Evolutionary conservation across 257 asterid genomes (phyloP), one percentile per base, ranked within the genome.

Genomic region (Fraxinus cuspidata): DNA sequence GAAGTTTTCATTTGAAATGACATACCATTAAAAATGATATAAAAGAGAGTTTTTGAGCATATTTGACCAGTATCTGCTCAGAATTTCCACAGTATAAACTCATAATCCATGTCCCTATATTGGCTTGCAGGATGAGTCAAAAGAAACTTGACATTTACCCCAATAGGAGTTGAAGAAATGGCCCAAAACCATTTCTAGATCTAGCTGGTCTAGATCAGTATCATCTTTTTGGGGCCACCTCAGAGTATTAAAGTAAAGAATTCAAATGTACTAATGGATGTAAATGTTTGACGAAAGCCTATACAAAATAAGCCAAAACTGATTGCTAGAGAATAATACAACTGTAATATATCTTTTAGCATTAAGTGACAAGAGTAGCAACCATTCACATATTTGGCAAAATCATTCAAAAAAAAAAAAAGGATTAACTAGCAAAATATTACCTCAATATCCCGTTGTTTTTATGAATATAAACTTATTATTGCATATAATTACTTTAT

Each of bases 331-430:
- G 29, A 31, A 56, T 19, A 56, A 74, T 18, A 32, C 32, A 7
- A 29, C 7, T 9, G 25, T 5, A 1, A 2, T 10, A n/a, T n/a
- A 21, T n/a, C 77, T 53, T 21, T 29, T 53, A 15, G 10, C 10
- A 8, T 58, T 56, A 74, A 56, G 69, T n/a, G 31, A 80, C 37
- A 31, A 35, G 13, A 73, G 83, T 47, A 53, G 44, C n/a, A 53
- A 44, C n/a, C 28, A 64, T 65, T 27, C 31, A 63, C 60, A 29
- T 42, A 23, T 7, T 4, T 53, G n/a, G 29, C 42, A 35, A 60
- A 11, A 60, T 63, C 67, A 21, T 25, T 58, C 12, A 74, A 13
- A 58, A 58, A 1, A 12, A 3, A 42, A 27, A 72, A 7, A 21
- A 7, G 21, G 29, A 58, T 6, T 10, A 4, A 23, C 67, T n/a